Evolutionary conservation across 768 basidiomycete genomes (phyloP).

Genomic region (Tricholoma sp.): DNA sequence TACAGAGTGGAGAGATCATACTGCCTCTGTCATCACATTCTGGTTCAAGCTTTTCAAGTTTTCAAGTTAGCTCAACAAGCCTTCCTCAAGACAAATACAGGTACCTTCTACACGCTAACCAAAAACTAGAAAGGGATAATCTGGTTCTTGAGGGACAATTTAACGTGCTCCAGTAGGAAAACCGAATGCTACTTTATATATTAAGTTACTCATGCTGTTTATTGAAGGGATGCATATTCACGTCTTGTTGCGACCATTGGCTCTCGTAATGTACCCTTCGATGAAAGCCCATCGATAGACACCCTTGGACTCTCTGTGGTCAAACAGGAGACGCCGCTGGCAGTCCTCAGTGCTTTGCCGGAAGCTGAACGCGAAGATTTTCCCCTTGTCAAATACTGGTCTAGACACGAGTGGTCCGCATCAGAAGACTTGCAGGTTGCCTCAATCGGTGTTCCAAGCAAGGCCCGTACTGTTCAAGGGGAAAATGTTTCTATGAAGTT

Average conservation of each 20-base stretch:
- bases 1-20: neutral
- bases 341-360: neutral
- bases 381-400: neutral
- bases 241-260: neutral
- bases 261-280: neutral
- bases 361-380: neutral
- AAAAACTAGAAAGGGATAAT: neutral
- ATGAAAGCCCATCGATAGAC: neutral
- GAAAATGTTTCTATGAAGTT: neutral
- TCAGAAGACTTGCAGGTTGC: neutral
- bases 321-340: neutral
- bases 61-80: neutral
- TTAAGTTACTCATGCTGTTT: neutral
- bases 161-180: neutral
- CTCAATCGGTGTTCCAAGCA: no score
- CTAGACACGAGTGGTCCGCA: neutral
- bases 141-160: neutral
- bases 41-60: neutral
- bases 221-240: neutral
- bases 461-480: neutral
- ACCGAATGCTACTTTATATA: neutral
- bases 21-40: neutral
- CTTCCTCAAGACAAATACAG: neutral
- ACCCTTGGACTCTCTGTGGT: neutral
- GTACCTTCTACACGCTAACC: neutral